These are phyloP conservation scores for Apiospora kogelbergensis DNA, from an alignment of 2,329 filamentous ascomycete genomes.

Conservation along the genomic window DNA sequence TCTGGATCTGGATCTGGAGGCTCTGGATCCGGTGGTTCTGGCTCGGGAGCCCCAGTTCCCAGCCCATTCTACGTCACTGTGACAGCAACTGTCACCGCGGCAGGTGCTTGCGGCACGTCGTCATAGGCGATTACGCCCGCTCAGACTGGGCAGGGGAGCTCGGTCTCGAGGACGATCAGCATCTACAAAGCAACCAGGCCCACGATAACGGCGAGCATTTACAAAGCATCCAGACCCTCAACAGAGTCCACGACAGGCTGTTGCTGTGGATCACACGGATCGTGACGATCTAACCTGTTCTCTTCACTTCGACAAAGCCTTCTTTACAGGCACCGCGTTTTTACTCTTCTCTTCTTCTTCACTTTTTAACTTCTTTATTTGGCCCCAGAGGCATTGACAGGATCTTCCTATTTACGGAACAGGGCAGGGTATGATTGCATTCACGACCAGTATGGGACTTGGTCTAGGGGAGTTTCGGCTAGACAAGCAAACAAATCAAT, in stretches of 20 bases:
- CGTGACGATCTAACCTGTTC: slow-evolving; percentile 14
- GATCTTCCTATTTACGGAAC: slow-evolving; percentile 17
- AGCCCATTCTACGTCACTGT: slow-evolving; percentile 1
- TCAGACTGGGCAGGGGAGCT: slow-evolving; percentile 10
- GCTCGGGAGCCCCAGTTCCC: background rate
- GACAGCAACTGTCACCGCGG: slow-evolving; percentile 24
- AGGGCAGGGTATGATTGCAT: slow-evolving; percentile 17
- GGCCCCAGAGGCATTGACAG: slow-evolving; percentile 29
- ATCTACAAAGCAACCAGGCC: background rate
- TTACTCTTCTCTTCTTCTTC: slow-evolving; percentile 13
- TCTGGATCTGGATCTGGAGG: background rate
- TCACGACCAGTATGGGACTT: slow-evolving; percentile 11
- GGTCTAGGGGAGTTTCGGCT: slow-evolving; percentile 15
- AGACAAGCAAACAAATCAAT: slow-evolving; percentile 10
- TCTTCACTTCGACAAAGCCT: slow-evolving; percentile 18
- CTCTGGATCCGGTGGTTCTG: background rate
- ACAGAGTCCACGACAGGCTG: background rate
- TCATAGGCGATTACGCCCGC: slow-evolving; percentile 14
- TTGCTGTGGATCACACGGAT: background rate
- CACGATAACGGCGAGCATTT: background rate
- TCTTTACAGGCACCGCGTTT: slow-evolving; percentile 8
- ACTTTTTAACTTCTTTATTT: slow-evolving; percentile 29
- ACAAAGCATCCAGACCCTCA: background rate
- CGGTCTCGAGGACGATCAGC: background rate
- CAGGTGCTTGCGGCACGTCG: slow-evolving; percentile 27